Percentiles rank a stretch among this genome's conserved stretches.
Evolutionary conservation across 176 grass and related monocot species (phyloP).

Genomic region (Cenchrus americanus): DNA sequence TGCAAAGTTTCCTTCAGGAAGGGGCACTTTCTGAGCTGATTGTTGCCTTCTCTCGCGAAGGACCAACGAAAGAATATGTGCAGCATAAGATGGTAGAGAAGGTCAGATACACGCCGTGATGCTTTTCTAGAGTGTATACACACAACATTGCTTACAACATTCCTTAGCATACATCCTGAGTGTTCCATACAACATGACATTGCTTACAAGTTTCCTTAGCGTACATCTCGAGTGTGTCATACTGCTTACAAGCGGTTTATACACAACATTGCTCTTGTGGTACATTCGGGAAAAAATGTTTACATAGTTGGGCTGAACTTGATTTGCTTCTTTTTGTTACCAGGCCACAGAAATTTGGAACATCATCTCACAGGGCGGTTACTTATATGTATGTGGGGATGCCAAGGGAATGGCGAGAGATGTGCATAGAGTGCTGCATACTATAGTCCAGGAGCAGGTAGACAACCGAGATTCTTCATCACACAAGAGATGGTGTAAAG

Average conservation of each 20-base stretch:
- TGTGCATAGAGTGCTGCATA: conserved; percentile 85
- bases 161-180: not conserved
- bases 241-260: not conserved
- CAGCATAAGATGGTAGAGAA: conserved; percentile 97
- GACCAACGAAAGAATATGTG: conserved; percentile 85
- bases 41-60: conserved; percentile 88
- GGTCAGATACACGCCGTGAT: conserved; percentile 31
- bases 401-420: conserved; percentile 97
- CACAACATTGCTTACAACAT: not conserved
- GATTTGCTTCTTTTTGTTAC: conserved; percentile 27
- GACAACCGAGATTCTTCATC: no score
- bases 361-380: conserved; percentile 70
- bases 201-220: not conserved
- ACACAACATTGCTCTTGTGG: no score
- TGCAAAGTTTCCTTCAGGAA: conserved; percentile 72
- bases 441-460: conserved; percentile 92
- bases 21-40: conserved; percentile 77
- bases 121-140: conserved; percentile 6
- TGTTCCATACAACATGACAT: not conserved
- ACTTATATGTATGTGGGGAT: conserved; percentile 94
- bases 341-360: conserved; percentile 85
- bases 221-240: no score
- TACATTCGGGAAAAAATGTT: not conserved
- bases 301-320: conserved; percentile 18
- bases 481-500: not conserved